Evolutionary conservation across 331 rosid species (phyloP), one percentile per base, ranked within the genome.

Genomic region (Malus hybrid): DNA sequence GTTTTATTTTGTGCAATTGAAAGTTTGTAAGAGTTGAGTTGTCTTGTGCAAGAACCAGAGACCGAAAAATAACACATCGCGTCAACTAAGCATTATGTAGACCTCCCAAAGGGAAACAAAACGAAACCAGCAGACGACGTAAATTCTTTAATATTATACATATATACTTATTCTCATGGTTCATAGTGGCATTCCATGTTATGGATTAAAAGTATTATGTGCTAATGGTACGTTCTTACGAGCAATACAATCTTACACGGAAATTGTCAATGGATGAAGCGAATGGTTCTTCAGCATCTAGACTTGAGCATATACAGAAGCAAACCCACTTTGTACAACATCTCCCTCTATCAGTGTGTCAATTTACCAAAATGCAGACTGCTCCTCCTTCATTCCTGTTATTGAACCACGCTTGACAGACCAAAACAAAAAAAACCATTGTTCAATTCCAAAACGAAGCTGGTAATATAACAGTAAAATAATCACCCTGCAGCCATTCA

Each of bases 261-360:
- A 33, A 56, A 42, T 29, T 1, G 19, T 10, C 22, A 20, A 72
- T 24, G 57, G 68, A 72, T 58, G 3, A 14, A 16, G 76, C 48
- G 5, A 8, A 55, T 58, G 56, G 66, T n/a, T 56, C 76, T 44
- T 11, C 50, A 11, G 50, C 15, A 44, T 44, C 50, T 11, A 44
- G 15, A 44, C 50, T 3, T 11, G 50, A 34, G 66, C 66, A 22
- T 14, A 14, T 62, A 71, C 48, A 32, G 29, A 7, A 57, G 20
- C 42, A 60, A 60, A 60, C 76, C 58, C 39, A 73, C 42, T 73
- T 39, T 39, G 76, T 60, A 73, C 68, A 39, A 36, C 14, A 58
- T 58, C 67, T 6, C 34, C 75, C n/a, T 12, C 63, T 14, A 72
- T 60, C 42, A 4, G 26, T 36, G 39, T 39, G 20, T 15, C 56